These are phyloP conservation scores for Fremontodendron californicum DNA, from an alignment of 345 rosid genomes.

Conservation along the genomic window DNA sequence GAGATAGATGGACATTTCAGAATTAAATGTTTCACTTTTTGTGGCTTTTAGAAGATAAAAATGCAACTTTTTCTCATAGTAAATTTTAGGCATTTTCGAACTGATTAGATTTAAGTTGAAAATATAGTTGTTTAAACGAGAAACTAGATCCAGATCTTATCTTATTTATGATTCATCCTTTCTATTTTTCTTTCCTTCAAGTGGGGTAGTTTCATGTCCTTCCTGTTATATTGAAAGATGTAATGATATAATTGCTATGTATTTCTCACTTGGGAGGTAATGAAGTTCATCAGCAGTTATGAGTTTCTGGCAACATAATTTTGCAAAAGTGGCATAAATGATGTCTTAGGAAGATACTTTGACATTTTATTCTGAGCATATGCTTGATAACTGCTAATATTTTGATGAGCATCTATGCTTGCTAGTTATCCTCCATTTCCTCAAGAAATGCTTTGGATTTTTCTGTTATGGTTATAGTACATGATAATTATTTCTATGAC, in stretches of 20 bases:
- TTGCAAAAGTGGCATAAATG: neutral
- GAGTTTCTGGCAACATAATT: neutral
- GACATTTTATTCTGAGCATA: neutral
- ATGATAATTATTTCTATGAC: neutral
- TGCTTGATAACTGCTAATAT: neutral
- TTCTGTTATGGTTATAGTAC: neutral
- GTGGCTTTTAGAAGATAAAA: neutral
- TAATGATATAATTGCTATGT: neutral
- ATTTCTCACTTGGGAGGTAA: conserved; percentile 3
- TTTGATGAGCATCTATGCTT: neutral
- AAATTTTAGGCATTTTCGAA: neutral
- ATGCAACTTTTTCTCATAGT: neutral
- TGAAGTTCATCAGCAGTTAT: too few species aligned
- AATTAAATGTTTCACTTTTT: neutral
- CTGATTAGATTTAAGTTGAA: neutral
- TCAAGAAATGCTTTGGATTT: neutral
- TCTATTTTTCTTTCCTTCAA: neutral
- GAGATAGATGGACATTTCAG: neutral
- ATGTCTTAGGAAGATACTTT: neutral
- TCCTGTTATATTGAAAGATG: neutral
- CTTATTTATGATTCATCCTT: neutral
- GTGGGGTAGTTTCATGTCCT: neutral
- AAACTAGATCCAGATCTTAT: neutral
- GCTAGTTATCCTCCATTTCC: neutral
- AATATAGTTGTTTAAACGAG: neutral